A percentile compares a stretch with the other conserved stretches of the same genome.
Evolutionary conservation across 2,329 filamentous ascomycete genomes (phyloP).

Genomic region (Gyromitra esculenta): DNA sequence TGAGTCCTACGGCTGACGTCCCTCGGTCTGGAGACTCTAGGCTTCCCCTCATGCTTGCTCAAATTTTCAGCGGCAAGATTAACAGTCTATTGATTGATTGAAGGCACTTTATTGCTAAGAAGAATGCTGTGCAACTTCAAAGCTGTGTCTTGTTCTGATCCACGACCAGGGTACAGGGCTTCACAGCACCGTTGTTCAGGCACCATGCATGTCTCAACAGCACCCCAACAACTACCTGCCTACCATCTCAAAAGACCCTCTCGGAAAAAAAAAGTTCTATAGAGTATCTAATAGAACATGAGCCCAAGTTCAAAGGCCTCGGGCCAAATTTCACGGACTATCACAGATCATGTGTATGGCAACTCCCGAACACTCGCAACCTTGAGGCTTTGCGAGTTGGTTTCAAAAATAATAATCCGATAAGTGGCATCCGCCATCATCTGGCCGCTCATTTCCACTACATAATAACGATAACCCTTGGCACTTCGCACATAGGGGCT

Average conservation of each 20-base stretch:
- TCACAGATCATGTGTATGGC: neutral
- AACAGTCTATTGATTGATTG: neutral
- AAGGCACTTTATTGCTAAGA: neutral
- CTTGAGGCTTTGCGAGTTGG: neutral
- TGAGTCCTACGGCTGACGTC: constrained; percentile 7
- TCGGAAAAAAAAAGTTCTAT: neutral
- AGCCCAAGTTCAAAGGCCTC: neutral
- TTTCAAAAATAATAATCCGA: neutral
- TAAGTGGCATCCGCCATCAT: constrained; percentile 1
- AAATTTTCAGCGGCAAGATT: neutral
- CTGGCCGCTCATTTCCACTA: constrained; percentile 7
- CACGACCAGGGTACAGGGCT: constrained; percentile 27
- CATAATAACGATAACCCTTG: neutral
- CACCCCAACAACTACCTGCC: constrained; percentile 21
- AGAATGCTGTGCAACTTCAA: neutral
- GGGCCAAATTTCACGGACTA: neutral
- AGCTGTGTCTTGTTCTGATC: constrained; percentile 1
- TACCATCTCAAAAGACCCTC: neutral
- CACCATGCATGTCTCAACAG: neutral
- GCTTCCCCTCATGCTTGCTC: neutral
- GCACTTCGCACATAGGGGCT: constrained; percentile 43
- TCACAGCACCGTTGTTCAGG: neutral
- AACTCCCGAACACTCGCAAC: neutral
- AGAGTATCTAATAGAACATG: constrained; percentile 1
- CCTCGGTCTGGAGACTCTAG: neutral